phyloP scores from a whole-genome alignment of 805 yeast genomes.

The Zygotorulaspora chibaensis region DNA sequence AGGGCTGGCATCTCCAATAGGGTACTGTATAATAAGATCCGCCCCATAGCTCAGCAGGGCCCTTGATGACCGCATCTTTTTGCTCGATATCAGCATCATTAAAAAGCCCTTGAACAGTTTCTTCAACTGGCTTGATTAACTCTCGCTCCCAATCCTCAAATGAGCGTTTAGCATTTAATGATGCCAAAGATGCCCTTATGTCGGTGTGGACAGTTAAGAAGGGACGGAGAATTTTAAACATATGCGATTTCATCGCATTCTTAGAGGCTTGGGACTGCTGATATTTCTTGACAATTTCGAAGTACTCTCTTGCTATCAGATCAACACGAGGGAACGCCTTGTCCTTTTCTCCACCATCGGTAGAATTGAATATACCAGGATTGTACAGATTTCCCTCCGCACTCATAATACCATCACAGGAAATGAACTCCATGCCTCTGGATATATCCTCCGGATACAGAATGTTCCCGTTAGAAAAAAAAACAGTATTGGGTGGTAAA shows the following conservation, averaged over 20 bases:
- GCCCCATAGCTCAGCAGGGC: slow-evolving; percentile 65
- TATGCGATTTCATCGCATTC: slow-evolving; percentile 85
- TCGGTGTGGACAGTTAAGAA: slow-evolving; percentile 75
- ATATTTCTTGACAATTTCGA: slow-evolving; percentile 62
- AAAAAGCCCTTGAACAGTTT: slow-evolving; percentile 54
- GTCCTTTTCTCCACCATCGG: slow-evolving; percentile 44
- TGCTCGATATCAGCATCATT: slow-evolving; percentile 47
- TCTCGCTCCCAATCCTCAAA: slow-evolving; percentile 47
- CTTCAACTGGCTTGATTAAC: slow-evolving; percentile 64
- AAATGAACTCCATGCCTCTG: slow-evolving; percentile 58
- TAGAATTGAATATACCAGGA: slow-evolving; percentile 72
- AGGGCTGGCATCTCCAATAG: slow-evolving; percentile 95
- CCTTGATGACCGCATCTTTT: slow-evolving; percentile 51
- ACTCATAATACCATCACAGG: slow-evolving; percentile 91
- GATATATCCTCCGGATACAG: slow-evolving; percentile 79
- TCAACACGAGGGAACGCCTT: slow-evolving; percentile 84
- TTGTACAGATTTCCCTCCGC: slow-evolving; percentile 94
- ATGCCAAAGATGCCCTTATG: slow-evolving; percentile 68
- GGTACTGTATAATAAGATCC: slow-evolving; percentile 79
- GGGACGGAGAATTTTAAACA: slow-evolving; percentile 81
- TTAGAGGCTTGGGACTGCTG: slow-evolving; percentile 57
- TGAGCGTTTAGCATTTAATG: slow-evolving; percentile 40
- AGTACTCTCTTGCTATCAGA: slow-evolving; percentile 74
- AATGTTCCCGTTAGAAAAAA: slow-evolving; percentile 94
- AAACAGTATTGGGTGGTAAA: slow-evolving; percentile 72